Base-by-base conservation (phyloP, 208 protist species). In the Trypanosoma lewisi region DNA sequence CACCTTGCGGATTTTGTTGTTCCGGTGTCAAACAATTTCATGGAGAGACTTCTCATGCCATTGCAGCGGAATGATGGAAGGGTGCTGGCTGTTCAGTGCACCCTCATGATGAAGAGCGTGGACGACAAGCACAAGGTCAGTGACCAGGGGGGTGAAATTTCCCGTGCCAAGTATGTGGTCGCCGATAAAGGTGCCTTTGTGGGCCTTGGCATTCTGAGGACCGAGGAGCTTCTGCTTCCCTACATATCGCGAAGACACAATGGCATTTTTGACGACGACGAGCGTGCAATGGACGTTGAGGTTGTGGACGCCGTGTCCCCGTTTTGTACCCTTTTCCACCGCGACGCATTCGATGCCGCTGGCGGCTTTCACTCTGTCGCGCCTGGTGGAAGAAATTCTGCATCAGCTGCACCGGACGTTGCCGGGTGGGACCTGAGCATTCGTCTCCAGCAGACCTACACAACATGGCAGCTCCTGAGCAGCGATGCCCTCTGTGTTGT, bases 121-220 rank as follows among this genome's bases (percentile, higher is more conserved):
- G 23, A 2, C 8, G n/a, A 9, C n/a, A 34, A 21, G 31, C 8
- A 37, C 19, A 17, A 23, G 7, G 16, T 17, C 0, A 2, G 19
- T 28, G 25, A 16, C 3, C 2, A 19, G 16, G 37, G 2, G 16
- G 31, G 21, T 11, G 52, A 8, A n/a, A 0, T 36, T 23, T 17
- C 25, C 23, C 1, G 27, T 28, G 44, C 16, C 41, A 14, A 39
- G 3, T 48, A 44, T 36, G 0, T 1, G 11, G 42, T 63, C 31
- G 21, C 59, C 17, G 67, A 72, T 30, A 25, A 56, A 9, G 67
- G 67, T 17, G 67, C 33, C 19, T 59, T 72, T 28, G 31, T 72
- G 14, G 58, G 67, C 33, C 19, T 47, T 30, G 39, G 33, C 1
- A 42, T 49, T 11, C 0, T 58, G 16, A 36, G 17, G n/a, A 4